A percentile compares a stretch with the other conserved stretches of the same genome.
phyloP scores from a whole-genome alignment of 306 rosid species.

The Hippophae gyantsensis region DNA sequence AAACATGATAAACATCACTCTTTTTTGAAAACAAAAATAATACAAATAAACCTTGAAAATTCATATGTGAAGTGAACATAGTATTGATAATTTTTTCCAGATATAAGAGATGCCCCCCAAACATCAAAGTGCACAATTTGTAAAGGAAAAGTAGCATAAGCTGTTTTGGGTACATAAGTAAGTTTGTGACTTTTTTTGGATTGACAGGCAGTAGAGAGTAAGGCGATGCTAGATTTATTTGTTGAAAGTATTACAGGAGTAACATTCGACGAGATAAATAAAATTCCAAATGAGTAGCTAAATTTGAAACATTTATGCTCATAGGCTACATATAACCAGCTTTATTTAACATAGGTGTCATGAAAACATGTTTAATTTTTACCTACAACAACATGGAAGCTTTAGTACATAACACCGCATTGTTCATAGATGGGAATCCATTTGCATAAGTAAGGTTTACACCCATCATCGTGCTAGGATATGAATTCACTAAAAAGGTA shows the following conservation, averaged over 20 bases:
- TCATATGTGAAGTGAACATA: no score
- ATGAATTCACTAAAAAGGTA: conserved; percentile 80
- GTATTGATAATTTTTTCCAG: no score
- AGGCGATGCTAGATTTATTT: no score
- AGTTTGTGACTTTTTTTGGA: no score
- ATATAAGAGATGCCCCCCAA: no score
- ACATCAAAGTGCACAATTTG: no score
- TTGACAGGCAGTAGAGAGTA: no score
- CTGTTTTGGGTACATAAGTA: no score
- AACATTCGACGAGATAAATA: conserved; percentile 53
- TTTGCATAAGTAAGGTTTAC: conserved; percentile 48
- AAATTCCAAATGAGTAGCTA: background rate
- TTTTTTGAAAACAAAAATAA: no score
- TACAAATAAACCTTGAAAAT: no score
- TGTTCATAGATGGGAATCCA: conserved; percentile 66
- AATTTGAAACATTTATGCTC: background rate
- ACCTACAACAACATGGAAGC: conserved; percentile 97
- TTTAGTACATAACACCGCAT: conserved; percentile 82
- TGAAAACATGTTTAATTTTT: conserved; percentile 11
- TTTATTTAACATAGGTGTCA: background rate
- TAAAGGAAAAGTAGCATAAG: no score
- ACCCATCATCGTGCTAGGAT: conserved; percentile 82
- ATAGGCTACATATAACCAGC: background rate
- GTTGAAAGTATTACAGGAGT: conserved; percentile 67
- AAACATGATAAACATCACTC: no score